Evolutionary conservation across 2,329 filamentous ascomycete species (phyloP).

Genomic region (Colletotrichum melonis): DNA sequence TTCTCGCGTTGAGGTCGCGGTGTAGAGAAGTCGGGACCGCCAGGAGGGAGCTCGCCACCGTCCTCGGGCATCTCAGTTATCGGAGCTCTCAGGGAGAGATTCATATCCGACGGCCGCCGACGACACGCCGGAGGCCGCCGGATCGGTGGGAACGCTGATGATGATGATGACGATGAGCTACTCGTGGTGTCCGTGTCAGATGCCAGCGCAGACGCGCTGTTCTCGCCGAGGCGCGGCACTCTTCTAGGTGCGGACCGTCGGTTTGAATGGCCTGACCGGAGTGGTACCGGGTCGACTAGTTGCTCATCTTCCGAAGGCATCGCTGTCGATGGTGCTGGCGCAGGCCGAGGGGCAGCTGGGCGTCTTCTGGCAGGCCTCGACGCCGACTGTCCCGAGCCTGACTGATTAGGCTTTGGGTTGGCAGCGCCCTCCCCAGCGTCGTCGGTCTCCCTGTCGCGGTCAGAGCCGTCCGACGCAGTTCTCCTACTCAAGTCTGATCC

Average conservation of each 20-base stretch:
- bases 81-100: conserved; percentile 17
- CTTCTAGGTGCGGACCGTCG: conserved; percentile 18
- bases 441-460: conserved; percentile 12
- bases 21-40: conserved; percentile 16
- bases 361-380: conserved; percentile 11
- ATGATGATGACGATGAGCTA: conserved; percentile 28
- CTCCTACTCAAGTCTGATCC: conserved; percentile 1
- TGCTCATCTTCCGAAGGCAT: conserved; percentile 25
- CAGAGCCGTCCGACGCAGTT: conserved; percentile 8
- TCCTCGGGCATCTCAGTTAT: conserved; percentile 6
- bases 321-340: conserved; percentile 7
- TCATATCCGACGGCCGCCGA: conserved; percentile 15
- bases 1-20: conserved; percentile 23
- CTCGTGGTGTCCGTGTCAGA: conserved; percentile 30
- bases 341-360: neutral
- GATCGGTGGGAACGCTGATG: conserved; percentile 14
- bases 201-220: neutral
- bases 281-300: conserved; percentile 21
- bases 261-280: neutral
- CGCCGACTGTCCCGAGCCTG: neutral
- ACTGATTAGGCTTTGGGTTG: neutral
- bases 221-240: conserved; percentile 17
- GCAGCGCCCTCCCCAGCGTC: conserved; percentile 10
- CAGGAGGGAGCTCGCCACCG: conserved; percentile 14
- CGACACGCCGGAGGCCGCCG: conserved; percentile 19